Evolutionary conservation across 345 rosid species (phyloP).

Genomic region (Chamaenerion angustifolium): DNA sequence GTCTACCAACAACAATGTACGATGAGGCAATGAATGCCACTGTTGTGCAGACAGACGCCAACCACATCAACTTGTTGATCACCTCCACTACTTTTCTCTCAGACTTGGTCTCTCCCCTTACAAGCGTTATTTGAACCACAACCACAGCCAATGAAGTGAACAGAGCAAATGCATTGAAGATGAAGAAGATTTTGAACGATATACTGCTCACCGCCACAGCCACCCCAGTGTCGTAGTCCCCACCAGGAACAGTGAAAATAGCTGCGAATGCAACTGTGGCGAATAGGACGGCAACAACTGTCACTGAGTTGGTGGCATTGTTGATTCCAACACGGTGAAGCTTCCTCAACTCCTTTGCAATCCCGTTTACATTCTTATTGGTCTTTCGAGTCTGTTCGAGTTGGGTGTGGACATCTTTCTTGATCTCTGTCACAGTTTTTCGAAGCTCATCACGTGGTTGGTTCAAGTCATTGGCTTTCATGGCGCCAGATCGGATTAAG

Average conservation of each 20-base stretch:
- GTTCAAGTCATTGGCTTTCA: conserved; percentile 65
- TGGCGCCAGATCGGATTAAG: conserved; percentile 50
- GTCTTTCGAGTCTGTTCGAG: conserved; percentile 86
- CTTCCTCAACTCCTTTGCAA: conserved; percentile 59
- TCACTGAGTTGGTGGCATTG: conserved; percentile 78
- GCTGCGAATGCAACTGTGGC: conserved; percentile 95
- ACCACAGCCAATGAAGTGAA: conserved; percentile 88
- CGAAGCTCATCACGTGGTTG: conserved; percentile 74
- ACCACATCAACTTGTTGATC: conserved; percentile 91
- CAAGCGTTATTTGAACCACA: conserved; percentile 78
- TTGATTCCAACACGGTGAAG: conserved; percentile 76
- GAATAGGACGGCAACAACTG: conserved; percentile 81
- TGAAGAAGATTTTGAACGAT: conserved; percentile 60
- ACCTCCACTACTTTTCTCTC: conserved; percentile 71
- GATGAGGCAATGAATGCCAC: conserved; percentile 69
- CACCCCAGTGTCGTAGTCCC: conserved; percentile 39
- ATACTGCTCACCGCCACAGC: conserved; percentile 33
- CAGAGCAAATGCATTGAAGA: conserved; percentile 57
- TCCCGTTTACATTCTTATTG: conserved; percentile 61
- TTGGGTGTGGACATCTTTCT: conserved; percentile 67
- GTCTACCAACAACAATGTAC: conserved; percentile 73
- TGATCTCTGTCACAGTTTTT: conserved; percentile 62
- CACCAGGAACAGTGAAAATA: conserved; percentile 76
- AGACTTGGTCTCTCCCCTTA: conserved; percentile 68
- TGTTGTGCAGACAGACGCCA: conserved; percentile 79